A percentile compares a stretch with the other conserved stretches of the same genome.
Evolutionary conservation across 352 stramenopile species (phyloP).

Genomic region (Globisporangium solare): DNA sequence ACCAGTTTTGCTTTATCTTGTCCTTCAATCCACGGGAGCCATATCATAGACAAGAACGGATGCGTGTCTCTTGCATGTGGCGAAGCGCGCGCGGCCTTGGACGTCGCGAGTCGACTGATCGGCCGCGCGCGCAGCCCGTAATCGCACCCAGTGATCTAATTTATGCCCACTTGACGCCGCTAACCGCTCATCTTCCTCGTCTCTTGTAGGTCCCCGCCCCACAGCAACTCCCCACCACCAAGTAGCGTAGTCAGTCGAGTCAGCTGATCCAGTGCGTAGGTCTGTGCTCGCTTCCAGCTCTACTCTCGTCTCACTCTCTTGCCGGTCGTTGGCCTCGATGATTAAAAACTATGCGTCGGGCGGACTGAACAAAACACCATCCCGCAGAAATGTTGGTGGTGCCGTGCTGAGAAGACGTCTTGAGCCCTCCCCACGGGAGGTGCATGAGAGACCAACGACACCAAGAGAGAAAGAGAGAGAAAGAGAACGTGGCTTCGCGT

Average conservation of each 20-base stretch:
- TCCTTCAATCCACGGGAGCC: slow-evolving; percentile 12
- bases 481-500: neutral
- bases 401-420: slow-evolving; percentile 81
- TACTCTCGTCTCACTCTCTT: neutral
- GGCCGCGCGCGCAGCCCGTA: slow-evolving; percentile 1
- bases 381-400: slow-evolving; percentile 75
- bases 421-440: slow-evolving; percentile 35
- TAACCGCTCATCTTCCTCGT: slow-evolving; percentile 6
- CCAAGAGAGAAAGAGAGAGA: neutral
- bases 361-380: slow-evolving; percentile 78
- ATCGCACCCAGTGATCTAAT: slow-evolving; percentile 12
- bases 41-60: slow-evolving; percentile 18
- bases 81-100: neutral
- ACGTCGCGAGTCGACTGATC: neutral
- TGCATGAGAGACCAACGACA: slow-evolving; percentile 58
- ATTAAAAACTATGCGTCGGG: slow-evolving; percentile 84
- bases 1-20: slow-evolving; percentile 12
- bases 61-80: slow-evolving; percentile 9
- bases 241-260: slow-evolving; percentile 16
- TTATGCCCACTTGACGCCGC: slow-evolving; percentile 20
- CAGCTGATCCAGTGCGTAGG: neutral
- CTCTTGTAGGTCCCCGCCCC: slow-evolving; percentile 31
- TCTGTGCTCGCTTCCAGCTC: neutral
- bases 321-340: slow-evolving; percentile 51
- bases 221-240: slow-evolving; percentile 6